These are phyloP conservation scores for Microthyrium microscopicum DNA, from an alignment of 2,329 filamentous ascomycete species.

Conservation along the genomic window DNA sequence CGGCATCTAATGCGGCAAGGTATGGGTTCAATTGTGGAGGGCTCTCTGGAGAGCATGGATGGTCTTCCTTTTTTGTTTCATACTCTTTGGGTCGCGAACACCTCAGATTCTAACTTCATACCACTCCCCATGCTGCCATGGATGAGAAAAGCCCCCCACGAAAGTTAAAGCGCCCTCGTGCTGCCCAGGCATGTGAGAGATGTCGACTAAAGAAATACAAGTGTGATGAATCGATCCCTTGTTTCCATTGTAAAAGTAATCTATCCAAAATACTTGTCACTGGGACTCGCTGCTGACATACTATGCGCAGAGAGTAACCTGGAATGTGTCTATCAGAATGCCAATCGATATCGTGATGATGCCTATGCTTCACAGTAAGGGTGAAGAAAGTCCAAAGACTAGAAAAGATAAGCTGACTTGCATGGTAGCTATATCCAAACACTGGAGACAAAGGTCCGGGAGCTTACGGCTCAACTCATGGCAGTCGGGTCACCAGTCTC, in stretches of 20 bases:
- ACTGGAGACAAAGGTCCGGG: too few species aligned
- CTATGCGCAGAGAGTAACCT: constrained; percentile 4
- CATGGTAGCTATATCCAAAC: too few species aligned
- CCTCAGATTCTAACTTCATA: too few species aligned
- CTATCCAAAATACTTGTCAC: neutral
- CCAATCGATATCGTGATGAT: constrained; percentile 1
- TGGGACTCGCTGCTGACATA: neutral
- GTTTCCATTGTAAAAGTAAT: constrained; percentile 28
- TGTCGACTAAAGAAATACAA: constrained; percentile 33
- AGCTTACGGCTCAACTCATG: constrained; percentile 9
- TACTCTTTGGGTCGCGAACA: too few species aligned
- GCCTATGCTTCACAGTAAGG: neutral
- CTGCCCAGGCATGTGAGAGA: constrained; percentile 30
- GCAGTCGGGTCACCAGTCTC: neutral
- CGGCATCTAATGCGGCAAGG: too few species aligned
- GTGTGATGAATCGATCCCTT: constrained; percentile 29
- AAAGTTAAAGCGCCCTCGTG: too few species aligned
- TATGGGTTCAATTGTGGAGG: too few species aligned
- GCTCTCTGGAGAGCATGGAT: too few species aligned
- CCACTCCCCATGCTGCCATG: too few species aligned
- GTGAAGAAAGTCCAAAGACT: neutral
- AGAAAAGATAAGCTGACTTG: constrained; percentile 2
- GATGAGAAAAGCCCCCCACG: too few species aligned
- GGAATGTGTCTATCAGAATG: constrained; percentile 10
- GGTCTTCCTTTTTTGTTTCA: too few species aligned